Conservation (phyloP, 2,329 filamentous ascomycete genomes). For the Ophiostoma piceae region DNA sequence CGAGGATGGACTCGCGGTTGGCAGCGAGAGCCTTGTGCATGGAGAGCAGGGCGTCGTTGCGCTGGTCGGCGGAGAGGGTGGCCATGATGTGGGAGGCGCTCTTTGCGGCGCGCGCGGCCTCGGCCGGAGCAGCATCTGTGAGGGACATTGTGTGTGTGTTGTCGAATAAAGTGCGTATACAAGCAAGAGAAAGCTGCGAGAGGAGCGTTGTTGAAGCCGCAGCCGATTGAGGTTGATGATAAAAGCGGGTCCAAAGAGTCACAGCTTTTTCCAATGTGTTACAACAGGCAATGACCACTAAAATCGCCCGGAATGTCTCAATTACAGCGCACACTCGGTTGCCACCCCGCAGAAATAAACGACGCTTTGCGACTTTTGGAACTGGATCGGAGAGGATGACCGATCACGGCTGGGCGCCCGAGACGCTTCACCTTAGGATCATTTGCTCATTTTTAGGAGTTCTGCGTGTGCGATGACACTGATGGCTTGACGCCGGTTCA, state of each 20-base stretch:
- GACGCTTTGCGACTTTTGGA: neutral
- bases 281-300: neutral
- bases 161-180: too few relatives aligned
- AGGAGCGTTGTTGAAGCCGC: neutral
- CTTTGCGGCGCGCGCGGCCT: constrained; percentile 74
- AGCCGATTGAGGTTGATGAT: neutral
- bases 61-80: constrained; percentile 65
- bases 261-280: constrained; percentile 8
- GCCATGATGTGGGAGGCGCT: constrained; percentile 77
- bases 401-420: constrained; percentile 17
- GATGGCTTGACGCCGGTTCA: neutral
- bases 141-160: constrained; percentile 63
- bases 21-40: constrained; percentile 72
- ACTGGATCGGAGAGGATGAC: constrained; percentile 19
- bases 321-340: neutral
- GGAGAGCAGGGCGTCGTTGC: constrained; percentile 78
- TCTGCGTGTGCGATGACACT: neutral
- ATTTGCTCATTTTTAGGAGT: neutral
- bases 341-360: constrained; percentile 16
- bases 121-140: constrained; percentile 73
- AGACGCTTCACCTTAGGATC: neutral
- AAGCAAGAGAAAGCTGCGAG: neutral
- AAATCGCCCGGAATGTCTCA: neutral
- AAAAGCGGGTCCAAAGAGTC: constrained; percentile 16
- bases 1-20: constrained; percentile 69